Evolutionary conservation across 2,329 filamentous ascomycete species (phyloP), one percentile per base, ranked within the genome.

Genomic region (Tympanopsis confertula): DNA sequence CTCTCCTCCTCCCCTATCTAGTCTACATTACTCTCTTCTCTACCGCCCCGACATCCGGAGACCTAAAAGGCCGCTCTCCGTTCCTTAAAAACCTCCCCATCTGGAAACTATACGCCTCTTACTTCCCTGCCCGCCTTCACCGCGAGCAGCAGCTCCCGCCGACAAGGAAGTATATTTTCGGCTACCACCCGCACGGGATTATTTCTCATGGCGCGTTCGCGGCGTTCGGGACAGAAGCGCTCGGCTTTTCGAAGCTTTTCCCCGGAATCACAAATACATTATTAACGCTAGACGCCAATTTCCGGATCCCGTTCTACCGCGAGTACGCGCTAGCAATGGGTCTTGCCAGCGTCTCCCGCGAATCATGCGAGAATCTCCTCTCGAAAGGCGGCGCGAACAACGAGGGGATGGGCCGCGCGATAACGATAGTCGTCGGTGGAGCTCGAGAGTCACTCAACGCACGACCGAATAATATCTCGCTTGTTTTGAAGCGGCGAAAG

Each of bases 101-200:
- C 33, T 98, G 89, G 89, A 83, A 74, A 26, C 73, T 93, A 35
- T 96, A 95, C 54, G 87, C 85, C 19, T 84, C 78, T 13, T 98
- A 96, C 64, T 98, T 93, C 53, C 91, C 91, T 3, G 86, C 87
- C 35, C 74, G 74, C 40, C 70, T 98, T 28, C 87, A 96, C 63
- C 86, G 91, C 46, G 91, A 86, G 3, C 73, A 82, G 46, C 71
- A 81, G 40, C 73, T 98, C 5, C 74, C 83, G 17, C 73, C 86
- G 0, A 86, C 82, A 1, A 71, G 87, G 44, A 94, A 94, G 59
- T 98, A 96, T 62, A 87, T 98, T 44, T 87, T 98, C 50, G 89
- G 89, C 33, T 96, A 96, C 57, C 91, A 96, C 51, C 91, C 91
- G 0, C 91, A 98, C 54, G 89, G 91, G 18, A 96, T 98, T 57